phyloP scores from a whole-genome alignment of 2,329 filamentous ascomycete species.

The Aspergillus vadensis region DNA sequence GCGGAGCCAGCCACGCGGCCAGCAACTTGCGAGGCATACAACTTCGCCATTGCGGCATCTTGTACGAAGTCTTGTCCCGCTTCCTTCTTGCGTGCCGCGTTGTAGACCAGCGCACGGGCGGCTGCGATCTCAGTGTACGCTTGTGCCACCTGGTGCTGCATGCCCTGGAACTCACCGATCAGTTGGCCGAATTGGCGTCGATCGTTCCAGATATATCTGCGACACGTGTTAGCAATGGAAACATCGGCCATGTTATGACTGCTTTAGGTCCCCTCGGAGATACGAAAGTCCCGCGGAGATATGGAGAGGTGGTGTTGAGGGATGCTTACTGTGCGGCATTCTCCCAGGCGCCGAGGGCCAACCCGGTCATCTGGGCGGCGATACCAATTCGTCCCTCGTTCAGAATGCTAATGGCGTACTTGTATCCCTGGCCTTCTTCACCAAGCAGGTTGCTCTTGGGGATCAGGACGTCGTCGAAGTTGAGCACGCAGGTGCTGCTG shows the following conservation, averaged over 20 bases:
- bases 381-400: constrained; percentile 99
- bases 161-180: constrained; percentile 95
- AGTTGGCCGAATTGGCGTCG: constrained; percentile 93
- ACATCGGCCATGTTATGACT: too few species aligned
- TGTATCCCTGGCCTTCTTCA: constrained; percentile 89
- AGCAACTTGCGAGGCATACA: constrained; percentile 91
- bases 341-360: constrained; percentile 91
- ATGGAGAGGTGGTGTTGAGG: background rate
- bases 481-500: constrained; percentile 94
- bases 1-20: constrained; percentile 81
- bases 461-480: constrained; percentile 93
- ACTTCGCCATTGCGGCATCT: constrained; percentile 97
- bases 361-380: constrained; percentile 96
- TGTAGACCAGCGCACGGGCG: constrained; percentile 89
- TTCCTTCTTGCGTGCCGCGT: constrained; percentile 97
- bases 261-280: too few species aligned
- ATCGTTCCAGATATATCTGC: constrained; percentile 93
- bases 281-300: too few species aligned
- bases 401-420: constrained; percentile 90
- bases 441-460: constrained; percentile 87
- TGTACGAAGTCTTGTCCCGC: constrained; percentile 91
- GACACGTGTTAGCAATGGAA: too few species aligned
- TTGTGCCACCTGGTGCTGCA: constrained; percentile 98
- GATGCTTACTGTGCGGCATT: constrained; percentile 75
- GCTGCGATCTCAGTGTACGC: constrained; percentile 91